Evolutionary conservation across 352 stramenopile species (phyloP), one percentile per base, ranked within the genome.

Genomic region (Pilasporangium apinafurcum): DNA sequence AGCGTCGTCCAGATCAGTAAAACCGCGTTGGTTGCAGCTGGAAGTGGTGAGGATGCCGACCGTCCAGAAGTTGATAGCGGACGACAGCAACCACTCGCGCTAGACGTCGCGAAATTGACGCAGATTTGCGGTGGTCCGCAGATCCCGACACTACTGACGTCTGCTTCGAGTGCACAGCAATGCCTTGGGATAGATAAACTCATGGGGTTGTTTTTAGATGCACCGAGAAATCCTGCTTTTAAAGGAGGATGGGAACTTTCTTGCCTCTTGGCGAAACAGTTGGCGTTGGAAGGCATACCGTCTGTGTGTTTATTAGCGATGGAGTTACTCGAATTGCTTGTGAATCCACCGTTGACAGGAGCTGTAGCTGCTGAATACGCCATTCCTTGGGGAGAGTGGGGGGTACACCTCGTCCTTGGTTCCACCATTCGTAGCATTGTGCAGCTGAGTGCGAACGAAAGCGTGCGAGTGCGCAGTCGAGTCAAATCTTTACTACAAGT

Each of bases 311-410:
- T 89, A 7, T 52, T 58, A 5, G 64, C 69, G 0, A 78, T 85
- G 8, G 59, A 85, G 7, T 32, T 92, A 8, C 56, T 92, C 0
- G 56, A 63, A n/a, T 18, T 86, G 2, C 48, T 92, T 4, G 61
- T 69, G 4, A 64, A 83, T 7, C 68, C 78, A 5, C 69, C 65
- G 5, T 38, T 29, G 2, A 49, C 36, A 13, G 32, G 32, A 5
- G 43, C 48, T 1, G n/a, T 42, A 0, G 33, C 39, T 8, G 33
- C 41, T 8, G 63, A 66, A 27, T 87, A 75, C 38, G 64, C 62
- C 1, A 84, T 89, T 38, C 79, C 79, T 4, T 92, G 79, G 79
- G 67, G 65, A 0, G 79, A 92, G 21, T 92, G 79, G 79, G 79
- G 79, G 0, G 76, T 90, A 2, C 72, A 92, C 32, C 53, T 92